These are phyloP conservation scores for Guillardia theta DNA, from an alignment of 78 protist species.

Conservation along the genomic window DNA sequence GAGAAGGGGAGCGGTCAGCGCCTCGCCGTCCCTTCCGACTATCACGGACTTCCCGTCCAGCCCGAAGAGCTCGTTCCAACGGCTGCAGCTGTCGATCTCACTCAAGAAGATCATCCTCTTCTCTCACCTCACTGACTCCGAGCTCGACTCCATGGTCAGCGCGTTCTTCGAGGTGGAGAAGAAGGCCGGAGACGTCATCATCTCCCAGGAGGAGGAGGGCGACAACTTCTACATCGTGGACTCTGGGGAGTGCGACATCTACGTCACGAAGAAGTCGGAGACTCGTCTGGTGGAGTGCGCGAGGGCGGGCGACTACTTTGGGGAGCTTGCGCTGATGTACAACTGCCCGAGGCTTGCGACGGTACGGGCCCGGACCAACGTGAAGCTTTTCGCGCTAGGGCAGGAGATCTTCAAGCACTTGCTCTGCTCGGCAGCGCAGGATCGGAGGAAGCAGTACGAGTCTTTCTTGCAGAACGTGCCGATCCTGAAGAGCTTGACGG, in stretches of 20 bases:
- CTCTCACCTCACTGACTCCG: too few species aligned
- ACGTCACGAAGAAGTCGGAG: neutral
- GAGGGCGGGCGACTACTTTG: neutral
- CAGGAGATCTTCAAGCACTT: too few species aligned
- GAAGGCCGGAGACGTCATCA: neutral
- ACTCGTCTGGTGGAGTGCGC: neutral
- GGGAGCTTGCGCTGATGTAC: slow-evolving; percentile 24
- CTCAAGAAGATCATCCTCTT: too few species aligned
- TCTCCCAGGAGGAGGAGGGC: slow-evolving; percentile 17
- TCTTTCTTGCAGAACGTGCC: neutral
- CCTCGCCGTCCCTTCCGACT: too few species aligned
- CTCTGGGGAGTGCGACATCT: neutral
- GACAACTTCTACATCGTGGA: neutral
- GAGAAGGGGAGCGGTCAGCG: too few species aligned
- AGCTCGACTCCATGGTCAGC: too few species aligned
- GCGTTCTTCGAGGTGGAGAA: too few species aligned
- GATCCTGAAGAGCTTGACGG: neutral
- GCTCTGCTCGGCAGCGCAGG: too few species aligned
- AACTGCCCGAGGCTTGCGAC: neutral
- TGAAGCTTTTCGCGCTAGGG: too few species aligned
- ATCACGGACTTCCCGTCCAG: too few species aligned
- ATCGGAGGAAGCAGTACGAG: neutral
- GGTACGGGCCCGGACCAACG: neutral
- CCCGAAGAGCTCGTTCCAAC: too few species aligned
- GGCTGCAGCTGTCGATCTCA: too few species aligned